Percentiles rank a stretch among this genome's conserved stretches.
phyloP scores from a whole-genome alignment of 257 asterid genomes.

The Cynanchum wilfordii region DNA sequence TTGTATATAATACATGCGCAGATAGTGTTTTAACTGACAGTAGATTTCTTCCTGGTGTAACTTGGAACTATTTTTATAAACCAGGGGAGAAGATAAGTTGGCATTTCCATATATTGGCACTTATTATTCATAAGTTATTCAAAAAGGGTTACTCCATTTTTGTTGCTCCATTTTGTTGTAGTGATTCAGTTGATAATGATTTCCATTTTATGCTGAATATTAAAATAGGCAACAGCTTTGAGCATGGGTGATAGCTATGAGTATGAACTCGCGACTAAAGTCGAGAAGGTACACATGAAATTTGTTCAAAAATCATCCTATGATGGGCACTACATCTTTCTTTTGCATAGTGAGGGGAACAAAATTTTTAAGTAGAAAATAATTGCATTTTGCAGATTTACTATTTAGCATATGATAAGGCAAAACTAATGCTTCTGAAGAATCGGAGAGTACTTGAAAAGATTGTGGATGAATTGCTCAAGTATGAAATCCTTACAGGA shows the following conservation, averaged over 20 bases:
- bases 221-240: constrained; percentile 57
- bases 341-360: neutral
- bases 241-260: constrained; percentile 89
- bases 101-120: no score
- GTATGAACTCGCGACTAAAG: constrained; percentile 86
- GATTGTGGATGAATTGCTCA: constrained; percentile 78
- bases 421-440: constrained; percentile 61
- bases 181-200: neutral
- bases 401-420: constrained; percentile 76
- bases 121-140: no score
- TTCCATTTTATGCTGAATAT: constrained; percentile 21
- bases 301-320: neutral
- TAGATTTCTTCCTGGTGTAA: neutral
- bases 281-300: constrained; percentile 55
- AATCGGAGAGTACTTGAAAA: constrained; percentile 67
- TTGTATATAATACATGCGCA: neutral
- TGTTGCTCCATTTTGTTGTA: neutral
- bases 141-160: no score
- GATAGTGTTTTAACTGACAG: neutral
- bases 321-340: neutral
- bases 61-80: no score
- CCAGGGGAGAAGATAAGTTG: no score
- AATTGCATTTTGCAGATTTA: constrained; percentile 53
- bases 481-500: constrained; percentile 73
- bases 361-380: constrained; percentile 14